Conservation (phyloP, 2,329 filamentous ascomycete species). For the Dryadomyces quercus-mongolicae region DNA sequence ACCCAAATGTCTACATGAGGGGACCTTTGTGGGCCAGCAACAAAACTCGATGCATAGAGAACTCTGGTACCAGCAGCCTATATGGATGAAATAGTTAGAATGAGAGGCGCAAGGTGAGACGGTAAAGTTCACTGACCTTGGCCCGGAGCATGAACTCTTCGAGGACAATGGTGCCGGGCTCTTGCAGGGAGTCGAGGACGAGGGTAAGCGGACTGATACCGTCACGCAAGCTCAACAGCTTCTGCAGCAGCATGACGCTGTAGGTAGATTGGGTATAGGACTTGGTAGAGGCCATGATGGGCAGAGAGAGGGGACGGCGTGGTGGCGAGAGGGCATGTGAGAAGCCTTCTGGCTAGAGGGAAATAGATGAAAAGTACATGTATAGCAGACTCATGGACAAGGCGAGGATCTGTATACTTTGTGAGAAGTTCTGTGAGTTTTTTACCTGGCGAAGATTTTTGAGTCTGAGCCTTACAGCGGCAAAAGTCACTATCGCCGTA, state of each 20-base stretch:
- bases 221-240: slow-evolving; percentile 15
- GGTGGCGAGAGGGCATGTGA: not conserved
- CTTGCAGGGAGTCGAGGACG: slow-evolving; percentile 54
- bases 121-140: slow-evolving; percentile 40
- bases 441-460: too few relatives aligned
- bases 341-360: too few relatives aligned
- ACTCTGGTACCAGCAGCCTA: slow-evolving; percentile 55
- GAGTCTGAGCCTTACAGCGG: too few relatives aligned
- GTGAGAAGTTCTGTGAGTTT: too few relatives aligned
- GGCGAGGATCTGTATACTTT: too few relatives aligned
- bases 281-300: slow-evolving; percentile 13
- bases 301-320: not conserved
- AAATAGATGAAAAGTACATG: too few relatives aligned
- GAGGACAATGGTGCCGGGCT: slow-evolving; percentile 58
- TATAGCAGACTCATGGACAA: too few relatives aligned
- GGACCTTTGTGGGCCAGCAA: slow-evolving; percentile 57
- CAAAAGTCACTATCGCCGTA: too few relatives aligned
- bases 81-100: not conserved
- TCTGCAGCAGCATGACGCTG: slow-evolving; percentile 17
- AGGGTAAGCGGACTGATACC: slow-evolving; percentile 29
- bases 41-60: slow-evolving; percentile 54
- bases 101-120: not conserved
- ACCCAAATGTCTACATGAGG: slow-evolving; percentile 56
- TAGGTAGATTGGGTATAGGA: slow-evolving; percentile 15
- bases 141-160: slow-evolving; percentile 65